Evolutionary conservation across 2,329 filamentous ascomycete genomes (phyloP).

Genomic region (Phialemoniopsis sp.): DNA sequence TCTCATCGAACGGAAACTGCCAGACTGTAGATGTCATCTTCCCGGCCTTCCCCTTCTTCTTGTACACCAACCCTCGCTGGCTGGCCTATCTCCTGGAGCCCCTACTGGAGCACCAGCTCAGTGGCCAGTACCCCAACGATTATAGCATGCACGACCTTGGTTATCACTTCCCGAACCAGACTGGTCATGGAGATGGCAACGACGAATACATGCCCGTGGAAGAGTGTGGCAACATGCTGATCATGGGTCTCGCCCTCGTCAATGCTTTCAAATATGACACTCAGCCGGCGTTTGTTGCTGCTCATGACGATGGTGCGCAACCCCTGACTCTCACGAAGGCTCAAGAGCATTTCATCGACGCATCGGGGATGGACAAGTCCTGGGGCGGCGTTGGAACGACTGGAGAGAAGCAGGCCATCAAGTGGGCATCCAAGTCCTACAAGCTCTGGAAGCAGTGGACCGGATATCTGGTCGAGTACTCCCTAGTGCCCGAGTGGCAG

Average conservation of each 20-base stretch:
- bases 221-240: slow-evolving; percentile 72
- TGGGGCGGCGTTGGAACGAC: slow-evolving; percentile 49
- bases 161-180: slow-evolving; percentile 70
- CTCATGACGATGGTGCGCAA: slow-evolving; percentile 10
- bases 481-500: slow-evolving; percentile 66
- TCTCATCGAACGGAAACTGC: slow-evolving; percentile 77
- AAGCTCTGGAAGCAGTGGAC: slow-evolving; percentile 74
- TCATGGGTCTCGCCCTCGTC: slow-evolving; percentile 56
- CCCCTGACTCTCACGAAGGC: slow-evolving; percentile 5
- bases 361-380: slow-evolving; percentile 25
- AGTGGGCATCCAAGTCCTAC: slow-evolving; percentile 51
- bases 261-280: slow-evolving; percentile 66
- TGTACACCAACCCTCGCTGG: slow-evolving; percentile 81
- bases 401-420: slow-evolving; percentile 32
- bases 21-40: slow-evolving; percentile 88
- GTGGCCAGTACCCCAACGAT: slow-evolving; percentile 78
- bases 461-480: slow-evolving; percentile 65
- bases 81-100: slow-evolving; percentile 76
- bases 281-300: slow-evolving; percentile 40
- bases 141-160: slow-evolving; percentile 78
- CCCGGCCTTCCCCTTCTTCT: slow-evolving; percentile 79
- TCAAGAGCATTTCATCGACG: slow-evolving; percentile 11
- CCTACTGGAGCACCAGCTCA: slow-evolving; percentile 75
- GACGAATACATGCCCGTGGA: slow-evolving; percentile 76
- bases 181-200: slow-evolving; percentile 63